Conservation (phyloP, 768 basidiomycete genomes). For the Boletus sp. region DNA sequence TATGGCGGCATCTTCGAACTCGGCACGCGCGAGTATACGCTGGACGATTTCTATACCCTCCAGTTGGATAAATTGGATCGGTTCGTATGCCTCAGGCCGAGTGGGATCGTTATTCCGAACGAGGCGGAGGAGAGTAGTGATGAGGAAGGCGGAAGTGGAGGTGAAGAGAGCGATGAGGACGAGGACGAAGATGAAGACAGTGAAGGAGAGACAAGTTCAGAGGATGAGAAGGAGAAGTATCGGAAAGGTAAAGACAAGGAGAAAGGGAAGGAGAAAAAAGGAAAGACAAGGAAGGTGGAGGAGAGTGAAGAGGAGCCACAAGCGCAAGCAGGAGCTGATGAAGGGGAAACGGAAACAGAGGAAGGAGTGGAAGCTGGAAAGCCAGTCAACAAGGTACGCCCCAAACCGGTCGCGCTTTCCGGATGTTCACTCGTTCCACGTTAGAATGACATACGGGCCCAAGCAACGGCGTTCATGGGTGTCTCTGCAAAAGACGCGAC, state of each 20-base stretch:
- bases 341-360: background rate
- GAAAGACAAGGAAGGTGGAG: conserved; percentile 21
- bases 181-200: conserved; percentile 40
- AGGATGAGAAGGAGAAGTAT: conserved; percentile 7
- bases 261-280: conserved; percentile 4
- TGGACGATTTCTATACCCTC: conserved; percentile 84
- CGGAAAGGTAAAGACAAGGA: background rate
- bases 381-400: conserved; percentile 6
- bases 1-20: conserved; percentile 90
- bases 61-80: conserved; percentile 83
- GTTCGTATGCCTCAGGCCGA: conserved; percentile 70
- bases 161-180: conserved; percentile 55
- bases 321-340: no score
- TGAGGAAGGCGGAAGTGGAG: conserved; percentile 59
- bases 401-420: no score
- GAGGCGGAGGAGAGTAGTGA: conserved; percentile 63
- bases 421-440: background rate
- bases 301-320: conserved; percentile 29
- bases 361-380: background rate
- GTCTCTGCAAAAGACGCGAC: conserved; percentile 53
- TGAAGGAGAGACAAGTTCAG: conserved; percentile 8
- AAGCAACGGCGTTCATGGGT: conserved; percentile 59
- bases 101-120: conserved; percentile 57
- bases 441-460: conserved; percentile 40
- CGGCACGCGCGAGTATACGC: conserved; percentile 79